A percentile compares a stretch with the other conserved stretches of the same genome.
phyloP scores from a whole-genome alignment of 1,284 basidiomycete species.

The Fereydounia khargensis region DNA sequence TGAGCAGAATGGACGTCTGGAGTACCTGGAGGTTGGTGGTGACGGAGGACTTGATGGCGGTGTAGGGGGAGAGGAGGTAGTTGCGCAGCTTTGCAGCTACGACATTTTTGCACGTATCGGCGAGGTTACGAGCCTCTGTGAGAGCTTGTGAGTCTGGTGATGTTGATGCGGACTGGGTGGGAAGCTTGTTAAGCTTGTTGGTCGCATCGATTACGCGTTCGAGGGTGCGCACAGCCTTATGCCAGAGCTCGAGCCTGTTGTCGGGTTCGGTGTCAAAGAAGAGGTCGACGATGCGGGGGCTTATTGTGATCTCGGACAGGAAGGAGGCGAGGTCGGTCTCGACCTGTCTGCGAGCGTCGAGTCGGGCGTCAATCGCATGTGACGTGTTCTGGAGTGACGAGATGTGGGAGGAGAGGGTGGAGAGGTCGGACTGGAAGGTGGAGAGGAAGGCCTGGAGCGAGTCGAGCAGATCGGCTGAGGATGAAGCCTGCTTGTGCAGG shows the following conservation, averaged over 20 bases:
- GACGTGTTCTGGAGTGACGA: constrained; percentile 85
- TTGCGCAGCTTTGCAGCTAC: constrained; percentile 78
- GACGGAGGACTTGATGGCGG: constrained; percentile 77
- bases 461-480: constrained; percentile 64
- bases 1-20: constrained; percentile 81
- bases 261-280: constrained; percentile 76
- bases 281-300: constrained; percentile 73
- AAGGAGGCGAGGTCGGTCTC: constrained; percentile 80
- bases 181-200: no score
- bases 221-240: constrained; percentile 73
- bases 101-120: constrained; percentile 79
- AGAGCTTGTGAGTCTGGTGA: constrained; percentile 64
- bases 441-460: constrained; percentile 86
- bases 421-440: constrained; percentile 90
- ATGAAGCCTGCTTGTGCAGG: constrained; percentile 68
- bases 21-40: constrained; percentile 90
- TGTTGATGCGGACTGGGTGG: no score
- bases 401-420: constrained; percentile 90
- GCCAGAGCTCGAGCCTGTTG: constrained; percentile 65
- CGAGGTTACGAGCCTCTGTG: constrained; percentile 74
- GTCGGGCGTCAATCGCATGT: constrained; percentile 79
- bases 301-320: constrained; percentile 75
- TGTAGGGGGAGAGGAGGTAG: constrained; percentile 79
- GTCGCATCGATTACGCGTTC: constrained; percentile 72
- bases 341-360: constrained; percentile 79